Evolutionary conservation across 1,284 basidiomycete genomes (phyloP), one percentile per base, ranked within the genome.

Genomic region (Ustilago cynodontis): DNA sequence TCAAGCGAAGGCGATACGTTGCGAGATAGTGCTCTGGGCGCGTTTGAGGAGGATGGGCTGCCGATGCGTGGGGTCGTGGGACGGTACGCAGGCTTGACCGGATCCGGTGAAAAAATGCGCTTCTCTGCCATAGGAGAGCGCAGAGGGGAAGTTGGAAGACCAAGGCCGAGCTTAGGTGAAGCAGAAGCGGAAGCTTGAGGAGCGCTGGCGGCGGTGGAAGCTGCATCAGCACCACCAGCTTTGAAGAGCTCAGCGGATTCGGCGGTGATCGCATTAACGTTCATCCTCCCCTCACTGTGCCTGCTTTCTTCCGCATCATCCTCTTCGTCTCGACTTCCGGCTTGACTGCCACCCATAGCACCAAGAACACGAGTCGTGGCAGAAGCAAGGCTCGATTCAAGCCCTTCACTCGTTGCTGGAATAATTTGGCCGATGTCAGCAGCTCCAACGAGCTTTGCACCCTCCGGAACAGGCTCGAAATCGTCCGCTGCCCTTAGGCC

Each of bases 61-160:
- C 75, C 75, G 49, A 77, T 74, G 20, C 71, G 59, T 1, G 75
- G 71, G 14, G 75, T 70, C 7, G 29, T 57, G 0, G 75, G 67
- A 2, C 75, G 66, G 39, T 67, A 61, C 1, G 61, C 18, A 4
- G 70, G 67, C 45, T 77, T 77, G 14, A 77, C 75, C 18, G 75
- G 75, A 20, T 77, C 75, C 0, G 75, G 75, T 0, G 70, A 73
- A 41, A 76, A 59, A 49, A 75, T 57, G 37, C 64, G 59, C 8
- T 57, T 61, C 29, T 75, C 64, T 8, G n/a, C 22, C 13, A 49
- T 49, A 7, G 66, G 59, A 4, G 67, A 60, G 24, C 63, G 60
- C 9, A 31, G 31, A 3, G 67, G 67, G 28, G 67, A 65, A 3
- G 56, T 52, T 22, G 72, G 67, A 1, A 62, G 57, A 0, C 63